Evolutionary conservation across 176 grass and related monocot genomes (phyloP), one percentile per base, ranked within the genome.

Genomic region (Juncus effusus): DNA sequence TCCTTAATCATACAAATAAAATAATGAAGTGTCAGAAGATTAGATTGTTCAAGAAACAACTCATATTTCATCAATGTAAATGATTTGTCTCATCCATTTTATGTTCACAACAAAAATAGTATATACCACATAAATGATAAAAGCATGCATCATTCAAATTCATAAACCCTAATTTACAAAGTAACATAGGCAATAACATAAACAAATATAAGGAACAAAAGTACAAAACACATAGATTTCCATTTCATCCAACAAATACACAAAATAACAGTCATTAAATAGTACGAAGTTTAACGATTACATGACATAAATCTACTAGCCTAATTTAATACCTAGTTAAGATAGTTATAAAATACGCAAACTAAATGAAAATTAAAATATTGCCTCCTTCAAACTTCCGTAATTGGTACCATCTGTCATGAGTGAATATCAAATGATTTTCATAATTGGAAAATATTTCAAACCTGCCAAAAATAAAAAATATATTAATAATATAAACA

Each of bases 291-390:
- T 59, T 58, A 59, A 58, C 37, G 59, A 72, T 41, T 72, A 72
- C 68, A 72, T 57, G 4, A 59, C 39, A 13, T 38, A 59, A 72
- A 36, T 13, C 54, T 72, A 72, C 68, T 40, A 58, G 13, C 68
- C 68, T 72, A 72, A 28, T 28, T 28, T 28, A 28, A 72, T 72
- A 72, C 57, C 39, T 59, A 72, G 68, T 72, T 71, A 72, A 72
- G 38, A 72, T 72, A 57, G 68, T 59, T 56, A 72, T 40, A 35
- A 56, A 39, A 69, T 15, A 9, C 13, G 55, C 52, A 51, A 68
- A 68, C 64, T 13, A 16, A 57, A 13, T 5, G 16, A 54, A 56
- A 7, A 70, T 10, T 8, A 57, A 70, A 70, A 8, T 14, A 14
- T 40, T 57, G 11, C n/a, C 5, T 2, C 54, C 10, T 45, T 47